Evolutionary conservation across 306 rosid genomes (phyloP), one percentile per base, ranked within the genome.

Genomic region (Canavalia ensiformis): DNA sequence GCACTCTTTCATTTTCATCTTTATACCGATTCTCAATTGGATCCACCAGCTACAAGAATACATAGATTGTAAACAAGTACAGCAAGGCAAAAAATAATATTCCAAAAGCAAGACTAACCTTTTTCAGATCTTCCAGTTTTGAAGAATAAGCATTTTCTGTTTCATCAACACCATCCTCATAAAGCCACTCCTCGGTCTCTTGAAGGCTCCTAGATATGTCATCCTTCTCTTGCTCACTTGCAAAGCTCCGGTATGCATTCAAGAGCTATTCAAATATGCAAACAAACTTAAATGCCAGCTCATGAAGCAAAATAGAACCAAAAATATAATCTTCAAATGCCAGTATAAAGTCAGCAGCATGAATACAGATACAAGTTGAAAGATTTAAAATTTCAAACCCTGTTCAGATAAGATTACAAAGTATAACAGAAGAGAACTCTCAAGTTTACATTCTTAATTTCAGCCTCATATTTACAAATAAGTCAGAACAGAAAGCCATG

Each of bases 151-250:
- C 91, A 72, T 80, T 78, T 73, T 92, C 99, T 7, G 98, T 93
- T 89, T 96, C 99, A 83, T 96, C 99, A 70, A 88, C 93, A 81
- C 98, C 99, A 51, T 96, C 99, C 81, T 89, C 99, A 64, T 96
- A 93, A 79, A 96, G 94, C 99, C 99, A 96, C 41, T 96, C 98
- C 90, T 93, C 94, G 60, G 99, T 93, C 86, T 88, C 94, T 82
- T 89, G 98, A 81, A 96, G 91, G 74, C 88, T 93, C 76, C 86
- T 82, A 44, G 98, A 96, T 77, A 96, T 89, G 68, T 78, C 91
- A 62, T 96, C 98, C 86, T 84, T 90, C 90, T 96, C 99, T 80
- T 79, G 85, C 41, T 96, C 98, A 85, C 85, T 92, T 50, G 93
- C 88, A 50, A 87, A 96, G 87, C 90, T 92, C 82, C 92, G 89